Conservation (phyloP, 208 protist species). For the Novymonas esmeraldas region DNA sequence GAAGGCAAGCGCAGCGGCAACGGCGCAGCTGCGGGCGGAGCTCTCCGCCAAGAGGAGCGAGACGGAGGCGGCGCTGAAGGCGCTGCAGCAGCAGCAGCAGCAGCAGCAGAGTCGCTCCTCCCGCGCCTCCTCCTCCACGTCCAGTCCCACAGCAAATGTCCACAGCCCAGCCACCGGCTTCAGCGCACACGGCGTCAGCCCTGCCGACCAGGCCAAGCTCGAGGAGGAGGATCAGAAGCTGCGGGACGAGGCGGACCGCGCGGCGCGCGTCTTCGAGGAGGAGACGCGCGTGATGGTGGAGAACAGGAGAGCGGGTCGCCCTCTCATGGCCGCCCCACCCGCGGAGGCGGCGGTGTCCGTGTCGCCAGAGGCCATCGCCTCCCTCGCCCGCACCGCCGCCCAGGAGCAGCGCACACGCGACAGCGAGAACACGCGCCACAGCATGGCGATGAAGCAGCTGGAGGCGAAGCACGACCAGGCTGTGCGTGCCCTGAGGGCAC, state of each 20-base stretch:
- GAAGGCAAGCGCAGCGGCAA: slow-evolving; percentile 7
- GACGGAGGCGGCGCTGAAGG: slow-evolving; percentile 17
- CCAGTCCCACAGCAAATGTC: slow-evolving; percentile 9
- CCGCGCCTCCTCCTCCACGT: neutral
- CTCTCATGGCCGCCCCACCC: slow-evolving; percentile 15
- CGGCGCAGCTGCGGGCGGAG: slow-evolving; percentile 15
- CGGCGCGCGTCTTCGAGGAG: slow-evolving; percentile 33
- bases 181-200: slow-evolving; percentile 17
- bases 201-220: slow-evolving; percentile 28
- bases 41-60: slow-evolving; percentile 14
- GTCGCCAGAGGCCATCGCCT: slow-evolving; percentile 25
- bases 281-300: slow-evolving; percentile 44
- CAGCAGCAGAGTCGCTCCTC: slow-evolving; percentile 2
- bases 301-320: slow-evolving; percentile 17
- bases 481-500: slow-evolving; percentile 40
- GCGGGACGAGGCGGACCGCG: slow-evolving; percentile 23
- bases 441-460: slow-evolving; percentile 43
- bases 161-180: neutral
- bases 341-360: slow-evolving; percentile 11
- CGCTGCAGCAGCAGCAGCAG: neutral
- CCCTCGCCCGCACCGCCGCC: slow-evolving; percentile 23
- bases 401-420: slow-evolving; percentile 40
- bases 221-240: slow-evolving; percentile 41
- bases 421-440: slow-evolving; percentile 37
- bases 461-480: slow-evolving; percentile 55